Percentiles rank a stretch among this genome's conserved stretches.
phyloP scores from a whole-genome alignment of 2,329 filamentous ascomycete genomes.

The Exophiala sideris region DNA sequence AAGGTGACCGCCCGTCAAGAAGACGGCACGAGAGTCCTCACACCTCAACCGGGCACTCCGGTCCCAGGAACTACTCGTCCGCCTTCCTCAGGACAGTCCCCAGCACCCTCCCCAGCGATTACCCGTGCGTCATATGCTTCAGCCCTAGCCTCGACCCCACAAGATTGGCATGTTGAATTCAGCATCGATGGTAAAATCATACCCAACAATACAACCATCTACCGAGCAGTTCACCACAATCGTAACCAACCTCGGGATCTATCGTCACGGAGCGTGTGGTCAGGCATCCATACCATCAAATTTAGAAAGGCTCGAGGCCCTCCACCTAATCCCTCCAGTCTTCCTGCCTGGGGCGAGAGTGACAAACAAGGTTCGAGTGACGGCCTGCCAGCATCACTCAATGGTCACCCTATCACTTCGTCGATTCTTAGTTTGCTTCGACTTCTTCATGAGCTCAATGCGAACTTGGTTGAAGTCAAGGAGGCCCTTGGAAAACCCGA shows the following conservation, averaged over 20 bases:
- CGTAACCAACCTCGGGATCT: constrained; percentile 62
- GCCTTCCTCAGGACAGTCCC: constrained; percentile 33
- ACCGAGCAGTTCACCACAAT: constrained; percentile 82
- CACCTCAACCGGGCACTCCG: constrained; percentile 60
- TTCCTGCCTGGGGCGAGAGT: constrained; percentile 33
- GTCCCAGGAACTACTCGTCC: constrained; percentile 29
- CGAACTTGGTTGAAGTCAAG: constrained; percentile 87
- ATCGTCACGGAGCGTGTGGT: constrained; percentile 78
- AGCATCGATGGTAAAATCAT: constrained; percentile 80
- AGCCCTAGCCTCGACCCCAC: constrained; percentile 72
- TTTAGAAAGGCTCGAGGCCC: constrained; percentile 84
- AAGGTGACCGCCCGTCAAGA: constrained; percentile 90
- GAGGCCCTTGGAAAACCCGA: constrained; percentile 57
- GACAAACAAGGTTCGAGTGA: constrained; percentile 46
- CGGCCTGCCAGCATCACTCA: constrained; percentile 70
- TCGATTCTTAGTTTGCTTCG: constrained; percentile 84
- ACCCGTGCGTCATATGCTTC: constrained; percentile 71
- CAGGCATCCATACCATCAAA: constrained; percentile 82
- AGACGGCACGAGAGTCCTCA: constrained; percentile 81
- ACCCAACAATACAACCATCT: constrained; percentile 89
- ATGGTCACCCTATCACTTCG: constrained; percentile 77
- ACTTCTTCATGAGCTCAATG: constrained; percentile 87
- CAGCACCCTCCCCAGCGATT: constrained; percentile 42
- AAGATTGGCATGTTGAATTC: constrained; percentile 98
- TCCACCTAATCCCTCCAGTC: constrained; percentile 68